A percentile compares a stretch with the other conserved stretches of the same genome.
These are phyloP conservation scores for Sclerotiophoma versabilis DNA, from an alignment of 2,329 filamentous ascomycete genomes.

Conservation along the genomic window DNA sequence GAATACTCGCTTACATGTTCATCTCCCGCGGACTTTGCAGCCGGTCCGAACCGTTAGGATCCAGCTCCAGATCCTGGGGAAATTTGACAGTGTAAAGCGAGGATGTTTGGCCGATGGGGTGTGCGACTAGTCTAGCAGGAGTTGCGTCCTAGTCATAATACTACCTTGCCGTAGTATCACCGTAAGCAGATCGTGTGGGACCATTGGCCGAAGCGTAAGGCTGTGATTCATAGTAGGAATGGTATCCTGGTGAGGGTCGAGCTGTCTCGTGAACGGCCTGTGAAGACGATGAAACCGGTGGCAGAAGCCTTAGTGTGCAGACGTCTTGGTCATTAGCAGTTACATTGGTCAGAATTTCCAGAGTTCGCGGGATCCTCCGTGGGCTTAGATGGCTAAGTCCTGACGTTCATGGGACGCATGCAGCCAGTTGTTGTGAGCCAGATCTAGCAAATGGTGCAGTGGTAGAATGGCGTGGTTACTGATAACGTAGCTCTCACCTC, in stretches of 20 bases:
- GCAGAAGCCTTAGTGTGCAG: background rate
- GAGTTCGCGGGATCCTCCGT: background rate
- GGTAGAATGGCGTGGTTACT: background rate
- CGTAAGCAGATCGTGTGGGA: conserved; percentile 6
- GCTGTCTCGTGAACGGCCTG: background rate
- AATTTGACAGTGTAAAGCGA: conserved; percentile 3
- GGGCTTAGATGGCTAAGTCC: background rate
- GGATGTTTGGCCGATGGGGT: background rate
- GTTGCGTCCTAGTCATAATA: conserved; percentile 2
- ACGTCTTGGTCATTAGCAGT: background rate
- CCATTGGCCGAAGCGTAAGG: background rate
- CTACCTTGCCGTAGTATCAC: conserved; percentile 7
- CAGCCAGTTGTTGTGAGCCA: background rate
- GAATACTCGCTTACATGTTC: conserved; percentile 3
- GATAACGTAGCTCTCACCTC: background rate
- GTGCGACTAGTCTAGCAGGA: conserved; percentile 1
- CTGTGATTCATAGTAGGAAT: background rate
- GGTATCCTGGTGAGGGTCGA: background rate
- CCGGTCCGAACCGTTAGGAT: conserved; percentile 13
- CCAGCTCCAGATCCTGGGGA: conserved; percentile 6
- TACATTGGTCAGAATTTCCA: background rate
- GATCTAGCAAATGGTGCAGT: background rate
- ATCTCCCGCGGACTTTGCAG: conserved; percentile 3
- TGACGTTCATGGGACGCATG: background rate
- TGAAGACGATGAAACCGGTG: background rate